Percentiles rank a stretch among this genome's conserved stretches.
phyloP scores from a whole-genome alignment of 2,329 filamentous ascomycete species.

The Phaeophleospora eucalypticola region DNA sequence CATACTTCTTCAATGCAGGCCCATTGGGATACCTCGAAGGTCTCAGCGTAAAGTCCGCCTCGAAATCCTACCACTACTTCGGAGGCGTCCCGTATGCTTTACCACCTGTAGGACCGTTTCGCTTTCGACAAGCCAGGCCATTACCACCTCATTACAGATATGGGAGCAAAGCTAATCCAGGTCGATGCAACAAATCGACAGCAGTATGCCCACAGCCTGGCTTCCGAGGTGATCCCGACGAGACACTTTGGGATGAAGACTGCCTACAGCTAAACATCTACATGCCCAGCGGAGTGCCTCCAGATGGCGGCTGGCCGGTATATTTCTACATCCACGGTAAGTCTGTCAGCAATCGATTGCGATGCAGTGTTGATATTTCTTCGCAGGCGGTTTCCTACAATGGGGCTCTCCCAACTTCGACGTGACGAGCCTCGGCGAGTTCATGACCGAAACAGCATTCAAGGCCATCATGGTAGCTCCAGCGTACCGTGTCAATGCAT shows the following conservation, averaged over 20 bases:
- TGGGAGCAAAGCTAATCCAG: constrained; percentile 47
- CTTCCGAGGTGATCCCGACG: constrained; percentile 21
- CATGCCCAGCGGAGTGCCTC: constrained; percentile 47
- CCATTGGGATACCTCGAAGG: constrained; percentile 50
- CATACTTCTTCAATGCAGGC: constrained; percentile 36
- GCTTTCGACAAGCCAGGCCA: constrained; percentile 48
- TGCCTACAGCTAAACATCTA: constrained; percentile 56
- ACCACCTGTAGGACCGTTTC: constrained; percentile 44
- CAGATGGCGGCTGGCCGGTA: constrained; percentile 52
- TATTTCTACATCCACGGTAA: constrained; percentile 53
- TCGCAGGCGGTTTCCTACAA: constrained; percentile 50
- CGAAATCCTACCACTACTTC: constrained; percentile 45
- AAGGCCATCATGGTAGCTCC: constrained; percentile 52
- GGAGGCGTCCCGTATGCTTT: constrained; percentile 55
- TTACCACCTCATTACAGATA: constrained; percentile 50
- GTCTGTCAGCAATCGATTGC: too few relatives aligned
- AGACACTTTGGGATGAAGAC: constrained; percentile 47
- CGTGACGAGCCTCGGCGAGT: constrained; percentile 39
- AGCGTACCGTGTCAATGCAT: constrained; percentile 54
- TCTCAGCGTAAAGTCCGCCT: constrained; percentile 38
- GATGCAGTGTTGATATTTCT: neutral
- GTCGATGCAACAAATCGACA: constrained; percentile 39
- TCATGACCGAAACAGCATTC: constrained; percentile 49
- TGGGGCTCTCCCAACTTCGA: constrained; percentile 48
- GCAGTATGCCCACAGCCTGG: constrained; percentile 51